A percentile compares a stretch with the other conserved stretches of the same genome.
These are phyloP conservation scores for Metschnikowia koreensis DNA, from an alignment of 805 yeast genomes.

Conservation along the genomic window DNA sequence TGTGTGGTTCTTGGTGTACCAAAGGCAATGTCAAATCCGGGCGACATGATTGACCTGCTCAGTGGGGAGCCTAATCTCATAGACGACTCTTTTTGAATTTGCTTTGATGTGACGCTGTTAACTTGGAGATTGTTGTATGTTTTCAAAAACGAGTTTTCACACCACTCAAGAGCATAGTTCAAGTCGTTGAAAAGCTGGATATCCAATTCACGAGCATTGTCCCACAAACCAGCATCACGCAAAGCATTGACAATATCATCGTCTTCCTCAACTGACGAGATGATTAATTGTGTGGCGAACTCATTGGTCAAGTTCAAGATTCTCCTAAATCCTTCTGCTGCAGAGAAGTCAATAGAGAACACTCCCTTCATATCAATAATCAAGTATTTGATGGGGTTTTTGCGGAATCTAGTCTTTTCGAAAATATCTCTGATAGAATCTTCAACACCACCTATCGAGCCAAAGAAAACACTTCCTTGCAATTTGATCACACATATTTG, in stretches of 20 bases:
- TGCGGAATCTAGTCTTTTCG: conserved; percentile 49
- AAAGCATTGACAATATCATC: conserved; percentile 69
- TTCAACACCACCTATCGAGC: conserved; percentile 92
- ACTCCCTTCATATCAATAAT: conserved; percentile 85
- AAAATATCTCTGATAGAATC: conserved; percentile 63
- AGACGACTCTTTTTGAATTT: conserved; percentile 10
- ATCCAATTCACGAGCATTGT: conserved; percentile 31
- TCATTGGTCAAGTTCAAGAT: conserved; percentile 75
- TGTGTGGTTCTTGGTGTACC: conserved; percentile 57
- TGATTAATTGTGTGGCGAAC: conserved; percentile 65
- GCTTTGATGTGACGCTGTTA: conserved; percentile 17
- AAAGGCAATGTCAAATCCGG: conserved; percentile 24
- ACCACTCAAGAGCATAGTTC: conserved; percentile 92
- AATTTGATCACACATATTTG: conserved; percentile 86
- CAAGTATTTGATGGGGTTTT: conserved; percentile 71
- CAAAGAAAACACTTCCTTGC: conserved; percentile 89
- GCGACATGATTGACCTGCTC: conserved; percentile 16
- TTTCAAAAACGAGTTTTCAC: conserved; percentile 84
- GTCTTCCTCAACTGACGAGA: conserved; percentile 72
- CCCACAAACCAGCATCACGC: conserved; percentile 80
- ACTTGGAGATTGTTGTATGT: conserved; percentile 47
- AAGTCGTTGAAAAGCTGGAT: conserved; percentile 72
- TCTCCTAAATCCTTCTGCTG: conserved; percentile 92
- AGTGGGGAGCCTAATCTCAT: conserved; percentile 4
- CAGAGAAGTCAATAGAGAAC: conserved; percentile 82